These are phyloP conservation scores for Neoboletus magnificus DNA, from an alignment of 768 basidiomycete genomes.

Conservation along the genomic window DNA sequence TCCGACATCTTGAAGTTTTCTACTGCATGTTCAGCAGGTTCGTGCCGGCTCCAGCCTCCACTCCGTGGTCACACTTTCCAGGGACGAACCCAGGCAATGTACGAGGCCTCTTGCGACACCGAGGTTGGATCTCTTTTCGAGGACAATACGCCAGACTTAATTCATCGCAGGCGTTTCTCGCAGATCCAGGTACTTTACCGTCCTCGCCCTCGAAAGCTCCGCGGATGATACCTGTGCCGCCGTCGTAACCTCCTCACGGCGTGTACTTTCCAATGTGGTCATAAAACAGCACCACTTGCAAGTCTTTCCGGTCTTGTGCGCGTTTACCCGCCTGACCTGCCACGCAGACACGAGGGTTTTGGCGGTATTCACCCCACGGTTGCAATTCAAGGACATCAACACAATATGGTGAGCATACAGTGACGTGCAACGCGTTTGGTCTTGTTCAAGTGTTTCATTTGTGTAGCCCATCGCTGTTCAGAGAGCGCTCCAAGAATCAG, in stretches of 20 bases:
- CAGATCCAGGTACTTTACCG: slow-evolving; percentile 43
- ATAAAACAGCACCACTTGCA: slow-evolving; percentile 73
- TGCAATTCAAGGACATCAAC: slow-evolving; percentile 77
- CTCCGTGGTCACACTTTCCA: not conserved
- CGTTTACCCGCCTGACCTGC: not conserved
- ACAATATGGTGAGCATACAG: slow-evolving; percentile 56
- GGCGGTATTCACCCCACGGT: slow-evolving; percentile 79
- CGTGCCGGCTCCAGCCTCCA: not conserved
- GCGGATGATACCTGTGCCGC: slow-evolving; percentile 95
- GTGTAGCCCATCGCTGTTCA: slow-evolving; percentile 69
- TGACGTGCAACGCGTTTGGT: not conserved
- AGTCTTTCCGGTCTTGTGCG: slow-evolving; percentile 11
- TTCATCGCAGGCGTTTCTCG: not conserved
- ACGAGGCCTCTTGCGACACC: not conserved
- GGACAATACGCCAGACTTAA: not conserved
- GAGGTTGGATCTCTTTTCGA: not conserved
- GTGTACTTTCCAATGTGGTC: slow-evolving; percentile 82
- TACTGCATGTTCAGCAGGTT: not conserved
- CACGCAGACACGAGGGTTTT: slow-evolving; percentile 24
- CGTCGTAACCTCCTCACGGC: slow-evolving; percentile 66
- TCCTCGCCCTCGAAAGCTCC: slow-evolving; percentile 76
- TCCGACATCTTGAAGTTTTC: not conserved
- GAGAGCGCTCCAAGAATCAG: slow-evolving; percentile 64
- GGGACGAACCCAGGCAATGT: not conserved
- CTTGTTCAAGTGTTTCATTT: not conserved